phyloP scores from a whole-genome alignment of 352 stramenopile species.

The Globisporangium spinosum region DNA sequence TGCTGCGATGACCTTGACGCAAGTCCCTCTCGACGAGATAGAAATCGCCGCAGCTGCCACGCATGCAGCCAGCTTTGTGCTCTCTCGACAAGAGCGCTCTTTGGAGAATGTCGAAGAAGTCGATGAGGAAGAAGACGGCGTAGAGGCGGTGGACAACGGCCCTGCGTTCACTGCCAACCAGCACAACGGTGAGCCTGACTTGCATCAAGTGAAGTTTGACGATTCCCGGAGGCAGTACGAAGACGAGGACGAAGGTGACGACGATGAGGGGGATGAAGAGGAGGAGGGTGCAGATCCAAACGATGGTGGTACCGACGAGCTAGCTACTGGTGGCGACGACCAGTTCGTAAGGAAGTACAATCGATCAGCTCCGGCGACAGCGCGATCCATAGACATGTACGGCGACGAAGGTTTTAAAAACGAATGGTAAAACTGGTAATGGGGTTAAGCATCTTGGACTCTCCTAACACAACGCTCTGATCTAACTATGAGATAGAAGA shows the following conservation, averaged over 20 bases:
- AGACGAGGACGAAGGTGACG: conserved; percentile 33
- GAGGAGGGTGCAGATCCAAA: neutral
- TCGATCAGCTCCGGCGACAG: conserved; percentile 8
- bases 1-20: neutral
- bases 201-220: neutral
- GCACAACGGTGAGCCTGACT: neutral
- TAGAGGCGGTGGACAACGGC: conserved; percentile 2
- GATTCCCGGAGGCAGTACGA: conserved; percentile 34
- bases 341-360: conserved; percentile 14
- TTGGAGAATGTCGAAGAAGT: conserved; percentile 19
- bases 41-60: neutral
- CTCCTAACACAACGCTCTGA: neutral
- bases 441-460: neutral
- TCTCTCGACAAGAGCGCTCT: conserved; percentile 7
- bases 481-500: neutral
- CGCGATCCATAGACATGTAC: conserved; percentile 34
- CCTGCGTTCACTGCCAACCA: neutral
- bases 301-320: conserved; percentile 3
- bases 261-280: conserved; percentile 8
- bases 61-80: conserved; percentile 8
- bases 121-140: conserved; percentile 11
- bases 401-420: conserved; percentile 55
- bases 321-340: conserved; percentile 8
- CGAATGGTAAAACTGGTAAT: conserved; percentile 27
- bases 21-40: neutral